phyloP scores from a whole-genome alignment of 495 filamentous ascomycete species.

The Lepidopterella palustris region DNA sequence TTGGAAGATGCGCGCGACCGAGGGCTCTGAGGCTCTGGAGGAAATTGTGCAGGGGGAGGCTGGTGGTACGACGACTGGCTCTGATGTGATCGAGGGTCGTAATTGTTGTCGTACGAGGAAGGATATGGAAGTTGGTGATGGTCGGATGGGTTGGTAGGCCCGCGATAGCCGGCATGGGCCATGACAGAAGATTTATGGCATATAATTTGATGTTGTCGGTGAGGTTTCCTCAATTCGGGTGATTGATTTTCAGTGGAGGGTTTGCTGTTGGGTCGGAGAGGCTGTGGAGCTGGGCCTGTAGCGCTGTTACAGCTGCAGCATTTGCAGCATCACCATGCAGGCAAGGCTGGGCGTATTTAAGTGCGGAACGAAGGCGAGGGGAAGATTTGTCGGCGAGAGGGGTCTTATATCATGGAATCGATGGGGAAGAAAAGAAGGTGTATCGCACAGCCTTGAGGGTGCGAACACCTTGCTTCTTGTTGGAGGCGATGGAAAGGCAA shows the following conservation, averaged over 20 bases:
- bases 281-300: not conserved
- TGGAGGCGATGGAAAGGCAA: not conserved
- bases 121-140: slow-evolving; percentile 15
- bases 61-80: slow-evolving; percentile 4
- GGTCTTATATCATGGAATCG: not conserved
- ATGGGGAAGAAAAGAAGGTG: not conserved
- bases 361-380: not conserved
- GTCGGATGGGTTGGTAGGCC: slow-evolving; percentile 14
- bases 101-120: slow-evolving; percentile 13
- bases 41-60: not conserved
- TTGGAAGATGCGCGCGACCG: slow-evolving; percentile 30
- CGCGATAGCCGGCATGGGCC: slow-evolving; percentile 28
- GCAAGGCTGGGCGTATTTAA: not conserved
- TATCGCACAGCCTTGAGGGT: not conserved
- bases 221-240: not conserved
- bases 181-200: slow-evolving; percentile 10
- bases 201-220: not conserved
- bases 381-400: not conserved
- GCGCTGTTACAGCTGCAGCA: not conserved
- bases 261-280: not conserved
- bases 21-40: slow-evolving; percentile 13
- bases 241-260: not conserved
- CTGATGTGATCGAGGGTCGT: slow-evolving; percentile 18
- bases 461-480: not conserved
- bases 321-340: not conserved